phyloP scores from a whole-genome alignment of 306 rosid species.

The Rubus parviflorus region DNA sequence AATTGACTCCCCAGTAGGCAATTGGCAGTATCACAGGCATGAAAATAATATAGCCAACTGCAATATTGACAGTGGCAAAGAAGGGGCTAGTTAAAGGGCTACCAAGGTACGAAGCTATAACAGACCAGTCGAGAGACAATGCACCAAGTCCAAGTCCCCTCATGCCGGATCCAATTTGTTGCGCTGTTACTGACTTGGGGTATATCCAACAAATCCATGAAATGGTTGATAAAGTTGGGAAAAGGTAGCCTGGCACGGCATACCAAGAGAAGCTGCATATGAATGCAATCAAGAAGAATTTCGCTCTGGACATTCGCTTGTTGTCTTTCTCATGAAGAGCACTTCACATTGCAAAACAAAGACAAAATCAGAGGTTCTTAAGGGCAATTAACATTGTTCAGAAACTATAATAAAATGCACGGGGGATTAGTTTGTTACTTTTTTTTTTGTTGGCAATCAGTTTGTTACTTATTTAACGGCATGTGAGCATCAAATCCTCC shows the following conservation, averaged over 20 bases:
- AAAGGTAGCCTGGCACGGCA: slow-evolving; percentile 61
- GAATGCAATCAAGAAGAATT: slow-evolving; percentile 65
- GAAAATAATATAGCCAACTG: slow-evolving; percentile 28
- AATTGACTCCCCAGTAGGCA: slow-evolving; percentile 37
- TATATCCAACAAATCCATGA: slow-evolving; percentile 57
- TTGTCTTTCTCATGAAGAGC: slow-evolving; percentile 59
- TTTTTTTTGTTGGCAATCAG: not conserved
- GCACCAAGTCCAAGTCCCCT: slow-evolving; percentile 35
- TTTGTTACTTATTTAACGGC: no score
- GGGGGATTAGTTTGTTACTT: not conserved
- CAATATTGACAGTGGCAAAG: slow-evolving; percentile 40
- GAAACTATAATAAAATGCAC: not conserved
- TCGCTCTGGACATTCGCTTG: slow-evolving; percentile 46
- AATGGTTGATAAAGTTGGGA: slow-evolving; percentile 60
- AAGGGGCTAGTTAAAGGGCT: slow-evolving; percentile 40
- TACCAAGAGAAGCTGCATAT: slow-evolving; percentile 67
- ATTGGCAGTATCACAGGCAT: slow-evolving; percentile 28
- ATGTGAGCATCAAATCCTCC: no score
- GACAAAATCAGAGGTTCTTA: not conserved
- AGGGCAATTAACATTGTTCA: not conserved
- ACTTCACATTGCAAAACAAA: slow-evolving; percentile 35
- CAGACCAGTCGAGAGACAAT: slow-evolving; percentile 37
- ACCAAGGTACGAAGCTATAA: slow-evolving; percentile 30
- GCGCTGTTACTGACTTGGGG: slow-evolving; percentile 33
- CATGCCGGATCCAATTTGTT: slow-evolving; percentile 43